phyloP scores from a whole-genome alignment of 139 green algal genomes.

The Chlorella sp. region DNA sequence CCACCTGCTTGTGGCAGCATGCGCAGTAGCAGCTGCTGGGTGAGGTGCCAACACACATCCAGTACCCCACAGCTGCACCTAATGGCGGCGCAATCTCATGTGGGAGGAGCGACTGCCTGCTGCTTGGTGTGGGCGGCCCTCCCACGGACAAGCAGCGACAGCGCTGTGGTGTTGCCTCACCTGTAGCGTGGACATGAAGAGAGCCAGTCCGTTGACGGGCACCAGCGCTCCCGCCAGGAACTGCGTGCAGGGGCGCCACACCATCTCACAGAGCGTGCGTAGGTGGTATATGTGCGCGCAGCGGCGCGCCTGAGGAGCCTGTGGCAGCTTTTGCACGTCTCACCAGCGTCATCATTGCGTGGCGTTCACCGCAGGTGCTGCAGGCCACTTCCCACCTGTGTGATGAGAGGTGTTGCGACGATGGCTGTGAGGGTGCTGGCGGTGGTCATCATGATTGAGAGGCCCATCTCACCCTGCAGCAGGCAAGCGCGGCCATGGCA shows the following conservation, averaged over 20 bases:
- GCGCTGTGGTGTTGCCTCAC: conserved; percentile 1
- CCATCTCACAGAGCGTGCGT: not conserved
- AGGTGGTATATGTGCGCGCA: not conserved
- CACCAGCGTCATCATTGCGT: too few species aligned
- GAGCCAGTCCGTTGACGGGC: conserved; percentile 48
- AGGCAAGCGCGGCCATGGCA: too few species aligned
- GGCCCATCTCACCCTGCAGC: conserved; percentile 30
- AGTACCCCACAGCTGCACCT: too few species aligned
- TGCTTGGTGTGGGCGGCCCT: too few species aligned
- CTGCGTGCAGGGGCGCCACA: conserved; percentile 1
- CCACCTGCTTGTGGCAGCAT: too few species aligned
- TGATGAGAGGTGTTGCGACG: conserved; percentile 64
- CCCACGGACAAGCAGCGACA: too few species aligned
- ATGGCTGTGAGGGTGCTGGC: conserved; percentile 54
- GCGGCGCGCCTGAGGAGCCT: not conserved
- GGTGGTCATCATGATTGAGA: conserved; percentile 45
- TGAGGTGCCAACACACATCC: too few species aligned
- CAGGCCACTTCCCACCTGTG: conserved; percentile 20
- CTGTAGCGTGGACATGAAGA: conserved; percentile 63
- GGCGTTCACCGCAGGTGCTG: too few species aligned
- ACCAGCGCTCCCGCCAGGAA: conserved; percentile 62
- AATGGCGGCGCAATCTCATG: too few species aligned
- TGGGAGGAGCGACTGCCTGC: too few species aligned
- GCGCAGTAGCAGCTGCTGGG: too few species aligned
- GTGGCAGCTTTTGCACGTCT: not conserved